phyloP scores from a whole-genome alignment of 2,329 filamentous ascomycete genomes.

The Phialocephala subalpina region DNA sequence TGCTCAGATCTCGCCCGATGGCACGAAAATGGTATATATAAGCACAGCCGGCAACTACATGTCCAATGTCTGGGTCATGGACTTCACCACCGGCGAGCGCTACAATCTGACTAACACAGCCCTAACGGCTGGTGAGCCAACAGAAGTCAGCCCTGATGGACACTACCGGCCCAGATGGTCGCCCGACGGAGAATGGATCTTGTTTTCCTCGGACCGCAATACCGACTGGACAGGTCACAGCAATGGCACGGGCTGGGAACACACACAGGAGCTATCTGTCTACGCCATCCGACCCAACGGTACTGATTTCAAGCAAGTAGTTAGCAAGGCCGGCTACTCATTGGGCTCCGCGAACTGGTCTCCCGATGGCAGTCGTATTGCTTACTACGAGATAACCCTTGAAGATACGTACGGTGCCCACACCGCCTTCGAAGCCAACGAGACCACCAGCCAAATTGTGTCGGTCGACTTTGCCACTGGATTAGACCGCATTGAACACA shows the following conservation, averaged over 20 bases:
- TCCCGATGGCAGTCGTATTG: slow-evolving; percentile 45
- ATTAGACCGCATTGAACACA: slow-evolving; percentile 40
- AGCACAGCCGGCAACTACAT: slow-evolving; percentile 47
- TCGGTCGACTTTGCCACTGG: slow-evolving; percentile 51
- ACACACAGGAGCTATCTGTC: slow-evolving; percentile 50
- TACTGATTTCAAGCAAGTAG: slow-evolving; percentile 47
- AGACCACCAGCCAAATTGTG: slow-evolving; percentile 43
- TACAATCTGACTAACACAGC: slow-evolving; percentile 53
- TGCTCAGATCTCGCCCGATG: no score
- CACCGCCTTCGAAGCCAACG: slow-evolving; percentile 43
- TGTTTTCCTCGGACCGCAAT: slow-evolving; percentile 51
- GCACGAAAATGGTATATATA: no score
- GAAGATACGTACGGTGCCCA: slow-evolving; percentile 48
- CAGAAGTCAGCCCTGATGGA: slow-evolving; percentile 43
- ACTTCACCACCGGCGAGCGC: slow-evolving; percentile 46
- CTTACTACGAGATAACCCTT: slow-evolving; percentile 51
- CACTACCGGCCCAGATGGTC: slow-evolving; percentile 51
- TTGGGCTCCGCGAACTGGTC: slow-evolving; percentile 50
- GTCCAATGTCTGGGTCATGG: slow-evolving; percentile 51
- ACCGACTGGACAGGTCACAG: slow-evolving; percentile 49
- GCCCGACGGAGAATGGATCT: slow-evolving; percentile 51
- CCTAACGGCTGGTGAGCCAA: no score
- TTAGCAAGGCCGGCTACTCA: slow-evolving; percentile 45
- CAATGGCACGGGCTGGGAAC: slow-evolving; percentile 51
- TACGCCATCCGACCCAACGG: slow-evolving; percentile 50